Evolutionary conservation across 1,284 basidiomycete genomes (phyloP), one percentile per base, ranked within the genome.

Genomic region (Trichosporon inkin): DNA sequence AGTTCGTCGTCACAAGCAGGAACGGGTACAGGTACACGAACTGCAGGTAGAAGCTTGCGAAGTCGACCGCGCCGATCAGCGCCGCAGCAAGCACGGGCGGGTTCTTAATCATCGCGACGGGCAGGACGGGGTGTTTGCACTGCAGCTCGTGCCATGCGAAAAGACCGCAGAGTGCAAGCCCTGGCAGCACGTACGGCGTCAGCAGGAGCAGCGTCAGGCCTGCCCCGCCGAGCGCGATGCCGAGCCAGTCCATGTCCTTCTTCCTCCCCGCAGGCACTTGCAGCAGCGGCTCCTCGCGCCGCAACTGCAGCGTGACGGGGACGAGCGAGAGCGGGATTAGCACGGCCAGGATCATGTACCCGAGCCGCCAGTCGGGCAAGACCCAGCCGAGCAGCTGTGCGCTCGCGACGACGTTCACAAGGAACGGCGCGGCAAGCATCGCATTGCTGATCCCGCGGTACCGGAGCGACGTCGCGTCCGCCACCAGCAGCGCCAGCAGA

Each of bases 381-480:
- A 90, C 77, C 10, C 86, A 79, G 36, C 80, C 78, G 17, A 85
- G 81, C 55, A 91, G 84, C 69, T 88, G 88, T 10, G 87, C 83
- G 6, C 86, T 84, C 14, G 82, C 72, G 32, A 80, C 80, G 65
- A 76, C 79, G 70, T 82, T 83, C 76, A 88, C 79, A 66, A 88
- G 79, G 77, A 86, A 88, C 13, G 88, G 88, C 38, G 86, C 73
- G 8, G 85, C 84, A 24, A 84, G 82, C n/a, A 88, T 74, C 14
- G 82, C 82, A 2, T 85, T 82, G 17, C 88, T 83, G 10, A 91
- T 80, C 11, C 88, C 88, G 6, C 84, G 83, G 87, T 88, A 91
- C 69, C 85, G 82, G 13, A 90, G 82, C 1, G 85, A 86, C 3
- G 90, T 90, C 66, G 88, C 86, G 71, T 92, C 89, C 17, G 89